phyloP scores from a whole-genome alignment of 2,329 filamentous ascomycete species.

The Penicillium sp. region DNA sequence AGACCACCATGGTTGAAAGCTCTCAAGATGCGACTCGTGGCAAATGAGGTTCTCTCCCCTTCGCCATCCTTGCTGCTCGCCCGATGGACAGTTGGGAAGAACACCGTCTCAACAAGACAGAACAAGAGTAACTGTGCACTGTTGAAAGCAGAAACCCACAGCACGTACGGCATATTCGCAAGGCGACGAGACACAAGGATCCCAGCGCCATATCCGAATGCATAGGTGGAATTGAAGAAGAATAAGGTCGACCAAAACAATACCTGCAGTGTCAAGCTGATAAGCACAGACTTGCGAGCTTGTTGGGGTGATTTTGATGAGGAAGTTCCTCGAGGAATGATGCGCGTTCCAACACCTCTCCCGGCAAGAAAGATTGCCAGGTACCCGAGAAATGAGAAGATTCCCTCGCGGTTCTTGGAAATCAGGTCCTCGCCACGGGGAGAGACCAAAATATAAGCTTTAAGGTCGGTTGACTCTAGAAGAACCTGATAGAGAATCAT shows the following conservation, averaged over 20 bases:
- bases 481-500: constrained; percentile 72
- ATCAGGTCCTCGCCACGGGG: constrained; percentile 74
- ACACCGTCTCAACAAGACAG: constrained; percentile 73
- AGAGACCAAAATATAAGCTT: constrained; percentile 80
- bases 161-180: constrained; percentile 89
- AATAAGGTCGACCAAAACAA: constrained; percentile 73
- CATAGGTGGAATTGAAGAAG: constrained; percentile 67
- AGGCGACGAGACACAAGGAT: constrained; percentile 83
- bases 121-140: constrained; percentile 79
- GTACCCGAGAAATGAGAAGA: constrained; percentile 95
- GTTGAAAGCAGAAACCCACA: constrained; percentile 95
- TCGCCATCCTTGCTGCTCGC: constrained; percentile 61
- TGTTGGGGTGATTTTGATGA: constrained; percentile 47
- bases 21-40: constrained; percentile 79
- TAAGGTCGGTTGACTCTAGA: constrained; percentile 77
- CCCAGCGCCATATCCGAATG: constrained; percentile 66
- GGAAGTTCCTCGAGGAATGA: constrained; percentile 68
- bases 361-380: constrained; percentile 92
- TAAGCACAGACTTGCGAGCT: constrained; percentile 61
- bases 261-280: constrained; percentile 68
- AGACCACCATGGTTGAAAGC: constrained; percentile 90
- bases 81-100: constrained; percentile 75
- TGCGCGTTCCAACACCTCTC: constrained; percentile 77
- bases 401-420: constrained; percentile 88
- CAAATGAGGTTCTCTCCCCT: constrained; percentile 64